Evolutionary conservation across 305 asterid species (phyloP).

Genomic region (Fraxinus paxiana): DNA sequence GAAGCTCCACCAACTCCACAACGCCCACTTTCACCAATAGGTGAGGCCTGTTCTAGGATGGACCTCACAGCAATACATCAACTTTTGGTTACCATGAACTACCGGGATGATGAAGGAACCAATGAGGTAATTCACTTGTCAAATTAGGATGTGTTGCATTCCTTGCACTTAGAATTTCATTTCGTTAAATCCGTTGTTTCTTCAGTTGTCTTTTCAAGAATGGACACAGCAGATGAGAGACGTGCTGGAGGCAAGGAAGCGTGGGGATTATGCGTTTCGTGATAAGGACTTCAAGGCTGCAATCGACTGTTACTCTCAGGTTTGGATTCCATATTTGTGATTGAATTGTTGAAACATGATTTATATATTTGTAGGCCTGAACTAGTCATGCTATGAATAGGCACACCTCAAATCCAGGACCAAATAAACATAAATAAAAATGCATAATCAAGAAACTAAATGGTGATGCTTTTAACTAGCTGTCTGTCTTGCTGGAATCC

Average conservation of each 20-base stretch:
- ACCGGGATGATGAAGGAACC: constrained; percentile 60
- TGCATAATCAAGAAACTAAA: neutral
- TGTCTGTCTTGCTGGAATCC: constrained; percentile 1
- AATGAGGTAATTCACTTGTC: constrained; percentile 38
- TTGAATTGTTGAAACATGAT: neutral
- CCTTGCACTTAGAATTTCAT: neutral
- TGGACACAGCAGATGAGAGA: constrained; percentile 71
- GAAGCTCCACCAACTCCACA: constrained; percentile 49
- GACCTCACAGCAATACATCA: constrained; percentile 68
- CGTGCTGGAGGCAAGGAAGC: constrained; percentile 59
- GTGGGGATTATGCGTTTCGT: constrained; percentile 59
- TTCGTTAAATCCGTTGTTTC: neutral
- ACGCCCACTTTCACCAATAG: constrained; percentile 59
- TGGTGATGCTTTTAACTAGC: neutral
- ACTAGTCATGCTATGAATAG: neutral
- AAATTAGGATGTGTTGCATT: neutral
- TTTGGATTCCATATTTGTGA: neutral
- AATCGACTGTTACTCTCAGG: constrained; percentile 54
- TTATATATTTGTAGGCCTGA: neutral
- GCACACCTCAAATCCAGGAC: neutral
- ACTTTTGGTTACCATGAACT: constrained; percentile 44
- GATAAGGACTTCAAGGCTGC: constrained; percentile 56
- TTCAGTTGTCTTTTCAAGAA: constrained; percentile 59
- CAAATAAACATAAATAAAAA: neutral
- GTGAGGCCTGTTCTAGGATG: constrained; percentile 57